Evolutionary conservation across 2,329 filamentous ascomycete species (phyloP).

Genomic region (Tolypocladium sp.): DNA sequence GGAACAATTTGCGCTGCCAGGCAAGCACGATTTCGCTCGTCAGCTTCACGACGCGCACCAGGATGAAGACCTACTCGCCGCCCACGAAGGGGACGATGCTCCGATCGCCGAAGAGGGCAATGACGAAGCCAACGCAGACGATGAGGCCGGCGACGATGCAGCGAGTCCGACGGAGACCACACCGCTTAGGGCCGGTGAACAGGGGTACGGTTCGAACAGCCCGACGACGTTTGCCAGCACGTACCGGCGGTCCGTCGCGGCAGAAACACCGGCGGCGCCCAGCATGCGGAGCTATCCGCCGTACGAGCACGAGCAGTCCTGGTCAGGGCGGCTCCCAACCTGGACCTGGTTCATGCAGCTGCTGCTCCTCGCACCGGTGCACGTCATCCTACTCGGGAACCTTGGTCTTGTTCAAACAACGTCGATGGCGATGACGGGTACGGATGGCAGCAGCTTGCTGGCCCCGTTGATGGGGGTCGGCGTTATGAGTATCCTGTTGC

Average conservation of each 20-base stretch:
- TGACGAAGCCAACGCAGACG: slow-evolving; percentile 1
- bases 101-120: not conserved
- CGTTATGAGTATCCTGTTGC: slow-evolving; percentile 57
- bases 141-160: slow-evolving; percentile 15
- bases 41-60: slow-evolving; percentile 43
- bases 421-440: slow-evolving; percentile 69
- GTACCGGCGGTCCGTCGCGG: slow-evolving; percentile 39
- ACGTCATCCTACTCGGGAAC: slow-evolving; percentile 69
- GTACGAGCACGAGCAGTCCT: slow-evolving; percentile 70
- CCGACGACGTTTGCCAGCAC: slow-evolving; percentile 46
- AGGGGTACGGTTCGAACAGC: slow-evolving; percentile 24
- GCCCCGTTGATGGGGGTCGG: slow-evolving; percentile 64
- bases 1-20: slow-evolving; percentile 70
- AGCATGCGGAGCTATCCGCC: slow-evolving; percentile 20
- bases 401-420: slow-evolving; percentile 64
- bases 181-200: slow-evolving; percentile 34
- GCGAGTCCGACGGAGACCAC: slow-evolving; percentile 39
- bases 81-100: slow-evolving; percentile 20
- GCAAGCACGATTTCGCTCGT: slow-evolving; percentile 60
- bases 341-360: slow-evolving; percentile 90
- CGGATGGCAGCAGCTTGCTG: slow-evolving; percentile 69
- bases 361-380: slow-evolving; percentile 67
- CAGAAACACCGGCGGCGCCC: slow-evolving; percentile 14
- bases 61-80: slow-evolving; percentile 26
- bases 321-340: slow-evolving; percentile 69